Conservation (phyloP, 495 filamentous ascomycete species). For the Hyaloscypha variabilis region DNA sequence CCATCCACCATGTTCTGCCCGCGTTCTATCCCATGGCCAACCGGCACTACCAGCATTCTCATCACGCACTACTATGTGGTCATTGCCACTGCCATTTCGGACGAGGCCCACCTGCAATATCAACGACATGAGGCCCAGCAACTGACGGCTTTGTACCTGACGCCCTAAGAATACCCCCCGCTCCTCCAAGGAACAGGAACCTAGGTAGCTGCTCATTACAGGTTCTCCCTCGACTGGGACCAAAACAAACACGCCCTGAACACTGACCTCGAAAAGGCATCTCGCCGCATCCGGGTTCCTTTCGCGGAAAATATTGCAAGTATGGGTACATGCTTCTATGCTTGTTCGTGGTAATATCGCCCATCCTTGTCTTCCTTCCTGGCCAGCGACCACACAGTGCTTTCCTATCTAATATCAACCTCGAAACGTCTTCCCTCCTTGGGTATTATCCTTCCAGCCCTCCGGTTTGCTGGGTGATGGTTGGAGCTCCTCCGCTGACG, state of each 20-base stretch:
- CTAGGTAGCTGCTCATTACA: slow-evolving; percentile 1
- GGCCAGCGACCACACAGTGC: slow-evolving; percentile 21
- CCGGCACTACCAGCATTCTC: slow-evolving; percentile 15
- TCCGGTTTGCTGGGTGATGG: slow-evolving; percentile 16
- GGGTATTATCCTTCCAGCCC: slow-evolving; percentile 1
- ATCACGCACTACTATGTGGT: slow-evolving; percentile 18
- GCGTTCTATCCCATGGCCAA: slow-evolving; percentile 14
- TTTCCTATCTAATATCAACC: slow-evolving; percentile 14
- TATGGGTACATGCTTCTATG: slow-evolving; percentile 21
- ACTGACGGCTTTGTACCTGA: slow-evolving; percentile 10
- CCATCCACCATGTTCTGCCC: slow-evolving; percentile 9
- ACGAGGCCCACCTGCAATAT: slow-evolving; percentile 18
- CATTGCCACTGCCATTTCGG: slow-evolving; percentile 27
- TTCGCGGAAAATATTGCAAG: slow-evolving; percentile 17
- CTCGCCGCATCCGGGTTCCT: slow-evolving; percentile 12
- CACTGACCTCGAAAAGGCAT: background rate
- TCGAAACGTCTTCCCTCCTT: background rate
- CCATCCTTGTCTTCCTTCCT: slow-evolving; percentile 8
- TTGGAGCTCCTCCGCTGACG: slow-evolving; percentile 11
- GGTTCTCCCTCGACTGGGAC: slow-evolving; percentile 8
- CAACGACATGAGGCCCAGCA: slow-evolving; percentile 2
- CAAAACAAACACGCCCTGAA: slow-evolving; percentile 7
- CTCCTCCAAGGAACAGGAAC: background rate
- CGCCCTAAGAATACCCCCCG: slow-evolving; percentile 15
- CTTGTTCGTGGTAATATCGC: slow-evolving; percentile 21